phyloP scores from a whole-genome alignment of 192 early-diverging fungal genomes.

The Coemansia sp. region DNA sequence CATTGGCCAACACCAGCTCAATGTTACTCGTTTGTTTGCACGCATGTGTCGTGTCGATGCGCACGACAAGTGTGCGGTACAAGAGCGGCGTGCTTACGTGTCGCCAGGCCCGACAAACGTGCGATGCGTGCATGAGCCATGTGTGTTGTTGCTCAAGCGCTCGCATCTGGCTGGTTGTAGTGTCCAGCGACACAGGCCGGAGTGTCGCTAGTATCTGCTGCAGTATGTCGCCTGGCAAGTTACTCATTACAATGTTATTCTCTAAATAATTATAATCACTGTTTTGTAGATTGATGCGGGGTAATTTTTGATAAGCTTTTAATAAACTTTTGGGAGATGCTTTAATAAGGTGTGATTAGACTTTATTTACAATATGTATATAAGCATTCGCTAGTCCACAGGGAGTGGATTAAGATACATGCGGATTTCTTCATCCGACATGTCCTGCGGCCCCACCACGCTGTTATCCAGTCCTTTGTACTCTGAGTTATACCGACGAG shows the following conservation, averaged over 20 bases:
- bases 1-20: not conserved
- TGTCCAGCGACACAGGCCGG: not conserved
- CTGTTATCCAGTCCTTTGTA: constrained; percentile 9
- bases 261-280: not conserved
- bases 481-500: not conserved
- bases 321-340: no score
- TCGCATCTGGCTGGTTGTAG: not conserved
- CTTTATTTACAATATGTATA: no score
- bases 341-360: no score
- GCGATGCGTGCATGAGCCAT: not conserved
- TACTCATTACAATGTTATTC: not conserved
- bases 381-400: no score
- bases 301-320: no score
- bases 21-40: not conserved
- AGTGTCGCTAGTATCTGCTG: not conserved
- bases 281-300: not conserved
- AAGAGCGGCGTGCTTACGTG: not conserved
- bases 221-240: constrained; percentile 1
- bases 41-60: not conserved
- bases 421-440: constrained; percentile 23
- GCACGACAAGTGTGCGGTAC: constrained; percentile 2
- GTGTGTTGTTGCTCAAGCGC: not conserved
- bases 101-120: constrained; percentile 15
- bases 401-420: constrained; percentile 1
- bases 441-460: constrained; percentile 18